Conservation (phyloP, 768 basidiomycete genomes). For the Lactarius hatsudake region DNA sequence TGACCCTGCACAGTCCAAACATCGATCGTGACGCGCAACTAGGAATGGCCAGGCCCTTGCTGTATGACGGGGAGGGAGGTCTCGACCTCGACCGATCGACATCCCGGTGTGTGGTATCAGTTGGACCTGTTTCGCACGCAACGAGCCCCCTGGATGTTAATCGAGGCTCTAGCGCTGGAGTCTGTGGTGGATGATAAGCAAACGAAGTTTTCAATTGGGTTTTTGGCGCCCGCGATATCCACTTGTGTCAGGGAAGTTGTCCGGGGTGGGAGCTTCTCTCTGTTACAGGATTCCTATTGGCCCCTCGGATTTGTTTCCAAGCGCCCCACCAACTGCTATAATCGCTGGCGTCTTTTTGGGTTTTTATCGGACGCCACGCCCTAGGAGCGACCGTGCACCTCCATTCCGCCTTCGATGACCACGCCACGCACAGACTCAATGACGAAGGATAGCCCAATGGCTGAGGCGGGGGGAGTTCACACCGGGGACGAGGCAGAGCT, state of each 20-base stretch:
- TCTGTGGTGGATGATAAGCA: neutral
- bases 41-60: neutral
- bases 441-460: neutral
- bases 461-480: neutral
- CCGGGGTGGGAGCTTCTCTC: neutral
- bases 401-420: neutral
- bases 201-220: neutral
- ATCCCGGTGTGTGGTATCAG: neutral
- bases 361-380: neutral
- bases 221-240: neutral
- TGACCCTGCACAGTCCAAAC: neutral
- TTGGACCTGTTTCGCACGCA: neutral
- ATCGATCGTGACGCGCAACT: neutral
- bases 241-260: neutral
- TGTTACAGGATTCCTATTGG: neutral
- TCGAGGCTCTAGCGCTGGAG: neutral
- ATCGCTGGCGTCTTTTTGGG: neutral
- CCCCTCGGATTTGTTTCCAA: neutral
- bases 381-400: neutral
- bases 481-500: constrained; percentile 57
- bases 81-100: neutral
- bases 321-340: neutral
- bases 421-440: neutral
- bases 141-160: neutral
- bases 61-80: neutral